Percentiles rank a stretch among this genome's conserved stretches.
These are phyloP conservation scores for Cenchrus americanus DNA, from an alignment of 176 grass and related monocot species.

Conservation along the genomic window DNA sequence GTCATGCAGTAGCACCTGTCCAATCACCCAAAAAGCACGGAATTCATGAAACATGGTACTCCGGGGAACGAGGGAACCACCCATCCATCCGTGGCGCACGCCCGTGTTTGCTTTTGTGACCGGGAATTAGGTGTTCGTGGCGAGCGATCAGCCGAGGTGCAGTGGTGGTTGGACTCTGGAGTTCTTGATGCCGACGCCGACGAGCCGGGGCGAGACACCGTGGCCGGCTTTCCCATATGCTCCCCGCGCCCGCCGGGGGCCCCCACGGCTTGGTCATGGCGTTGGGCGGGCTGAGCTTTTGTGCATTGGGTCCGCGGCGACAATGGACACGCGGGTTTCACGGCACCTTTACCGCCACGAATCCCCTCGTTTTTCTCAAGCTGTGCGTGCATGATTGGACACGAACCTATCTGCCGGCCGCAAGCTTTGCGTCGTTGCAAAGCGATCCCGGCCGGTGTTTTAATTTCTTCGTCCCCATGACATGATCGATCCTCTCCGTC, in stretches of 20 bases:
- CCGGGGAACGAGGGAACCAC: too few species aligned
- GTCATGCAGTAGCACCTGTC: background rate
- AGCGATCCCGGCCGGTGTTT: background rate
- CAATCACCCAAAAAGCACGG: constrained; percentile 2
- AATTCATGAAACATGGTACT: too few species aligned
- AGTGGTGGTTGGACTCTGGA: background rate
- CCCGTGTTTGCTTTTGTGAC: background rate
- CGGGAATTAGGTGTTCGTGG: background rate
- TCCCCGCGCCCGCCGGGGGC: too few species aligned
- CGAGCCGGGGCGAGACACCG: background rate
- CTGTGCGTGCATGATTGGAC: background rate
- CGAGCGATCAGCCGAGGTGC: background rate
- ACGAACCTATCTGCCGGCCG: background rate
- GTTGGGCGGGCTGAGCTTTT: too few species aligned
- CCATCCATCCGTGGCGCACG: too few species aligned
- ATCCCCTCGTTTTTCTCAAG: background rate
- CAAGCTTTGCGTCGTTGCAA: background rate
- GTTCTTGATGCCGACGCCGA: background rate
- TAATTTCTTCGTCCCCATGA: background rate
- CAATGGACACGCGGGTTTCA: background rate
- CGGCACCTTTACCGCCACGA: background rate
- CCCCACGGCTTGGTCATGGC: background rate
- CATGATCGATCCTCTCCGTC: too few species aligned
- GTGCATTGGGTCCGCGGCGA: background rate
- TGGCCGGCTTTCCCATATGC: too few species aligned